Evolutionary conservation across 352 stramenopile species (phyloP).

Genomic region (Globisporangium mamillatum): DNA sequence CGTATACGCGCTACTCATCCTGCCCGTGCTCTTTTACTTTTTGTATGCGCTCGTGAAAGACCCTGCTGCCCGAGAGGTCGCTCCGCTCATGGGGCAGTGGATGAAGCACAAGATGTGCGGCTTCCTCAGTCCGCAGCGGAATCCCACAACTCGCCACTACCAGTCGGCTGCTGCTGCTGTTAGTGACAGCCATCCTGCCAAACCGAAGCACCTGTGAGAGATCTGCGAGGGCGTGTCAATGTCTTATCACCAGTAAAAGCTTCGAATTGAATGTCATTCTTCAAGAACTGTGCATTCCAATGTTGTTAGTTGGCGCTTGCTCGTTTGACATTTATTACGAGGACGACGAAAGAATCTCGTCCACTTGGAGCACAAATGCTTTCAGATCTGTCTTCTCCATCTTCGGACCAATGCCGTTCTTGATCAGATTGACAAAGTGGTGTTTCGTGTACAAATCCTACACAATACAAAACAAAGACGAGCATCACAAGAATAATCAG

Average conservation of each 20-base stretch:
- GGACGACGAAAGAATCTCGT: conserved; percentile 36
- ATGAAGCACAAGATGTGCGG: conserved; percentile 26
- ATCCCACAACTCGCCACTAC: background rate
- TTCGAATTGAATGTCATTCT: background rate
- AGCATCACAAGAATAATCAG: background rate
- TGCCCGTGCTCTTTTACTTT: conserved; percentile 36
- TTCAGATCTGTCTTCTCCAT: conserved; percentile 53
- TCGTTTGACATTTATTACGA: background rate
- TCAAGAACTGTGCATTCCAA: background rate
- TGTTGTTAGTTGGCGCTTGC: background rate
- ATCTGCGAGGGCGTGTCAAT: background rate
- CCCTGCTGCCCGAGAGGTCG: conserved; percentile 27
- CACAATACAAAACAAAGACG: conserved; percentile 1
- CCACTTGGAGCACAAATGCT: conserved; percentile 61
- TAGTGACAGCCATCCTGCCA: background rate
- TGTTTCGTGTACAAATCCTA: conserved; percentile 57
- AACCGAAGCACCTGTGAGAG: conserved; percentile 6
- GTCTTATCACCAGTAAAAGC: background rate
- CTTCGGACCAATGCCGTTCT: conserved; percentile 55
- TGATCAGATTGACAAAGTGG: conserved; percentile 61
- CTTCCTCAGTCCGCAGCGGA: conserved; percentile 24
- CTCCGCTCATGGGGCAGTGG: conserved; percentile 24
- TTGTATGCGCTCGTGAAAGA: conserved; percentile 26
- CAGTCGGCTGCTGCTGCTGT: background rate
- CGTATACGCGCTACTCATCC: conserved; percentile 33